Evolutionary conservation across 2,329 filamentous ascomycete genomes (phyloP).

Genomic region (Lachnum nothofagi): DNA sequence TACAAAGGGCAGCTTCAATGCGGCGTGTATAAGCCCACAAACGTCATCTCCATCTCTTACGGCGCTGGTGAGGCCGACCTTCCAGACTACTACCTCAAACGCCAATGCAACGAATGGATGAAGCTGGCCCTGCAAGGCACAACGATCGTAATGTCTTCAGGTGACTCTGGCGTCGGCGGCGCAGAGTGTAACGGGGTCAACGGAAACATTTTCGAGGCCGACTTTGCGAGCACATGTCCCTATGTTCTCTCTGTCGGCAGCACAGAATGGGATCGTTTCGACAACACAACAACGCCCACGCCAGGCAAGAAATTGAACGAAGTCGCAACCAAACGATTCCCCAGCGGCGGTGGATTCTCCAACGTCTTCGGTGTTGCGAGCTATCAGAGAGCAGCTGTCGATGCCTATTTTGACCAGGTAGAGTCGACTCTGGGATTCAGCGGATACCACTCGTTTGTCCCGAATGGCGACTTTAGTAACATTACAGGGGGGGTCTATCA

Average conservation of each 20-base stretch:
- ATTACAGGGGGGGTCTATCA: constrained; percentile 36
- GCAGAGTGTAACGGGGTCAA: constrained; percentile 35
- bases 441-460: constrained; percentile 32
- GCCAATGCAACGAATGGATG: constrained; percentile 47
- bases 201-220: constrained; percentile 42
- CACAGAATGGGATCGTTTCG: constrained; percentile 23
- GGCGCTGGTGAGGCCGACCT: constrained; percentile 47
- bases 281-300: constrained; percentile 23
- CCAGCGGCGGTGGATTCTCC: constrained; percentile 37
- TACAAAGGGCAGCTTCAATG: constrained; percentile 46
- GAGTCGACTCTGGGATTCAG: constrained; percentile 32
- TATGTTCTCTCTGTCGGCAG: constrained; percentile 44
- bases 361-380: constrained; percentile 37
- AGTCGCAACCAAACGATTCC: constrained; percentile 33
- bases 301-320: constrained; percentile 20
- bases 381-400: constrained; percentile 39
- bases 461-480: constrained; percentile 25
- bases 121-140: constrained; percentile 46
- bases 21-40: constrained; percentile 48
- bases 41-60: constrained; percentile 52
- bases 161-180: constrained; percentile 42
- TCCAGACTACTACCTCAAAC: constrained; percentile 48
- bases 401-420: constrained; percentile 35
- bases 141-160: constrained; percentile 43
- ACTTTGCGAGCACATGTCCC: constrained; percentile 45